Evolutionary conservation across 768 basidiomycete species (phyloP).

Genomic region (Termitomyces sp.): DNA sequence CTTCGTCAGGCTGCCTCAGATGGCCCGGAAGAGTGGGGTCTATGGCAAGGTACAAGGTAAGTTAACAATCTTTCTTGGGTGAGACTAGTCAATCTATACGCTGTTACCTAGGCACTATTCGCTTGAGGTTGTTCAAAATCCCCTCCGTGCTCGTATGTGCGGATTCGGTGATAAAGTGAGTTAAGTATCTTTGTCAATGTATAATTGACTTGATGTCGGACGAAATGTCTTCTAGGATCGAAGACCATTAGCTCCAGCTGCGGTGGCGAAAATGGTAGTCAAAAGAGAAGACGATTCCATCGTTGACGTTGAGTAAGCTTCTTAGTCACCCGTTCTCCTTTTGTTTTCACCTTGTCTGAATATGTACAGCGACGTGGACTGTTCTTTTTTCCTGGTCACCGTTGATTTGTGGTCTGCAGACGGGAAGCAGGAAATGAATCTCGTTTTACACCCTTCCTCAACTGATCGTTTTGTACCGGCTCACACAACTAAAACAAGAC

Average conservation of each 20-base stretch:
- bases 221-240: conserved; percentile 59
- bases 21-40: conserved; percentile 60
- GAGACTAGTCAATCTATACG: conserved; percentile 9
- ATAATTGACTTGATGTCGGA: too few species aligned
- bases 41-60: conserved; percentile 61
- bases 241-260: conserved; percentile 86
- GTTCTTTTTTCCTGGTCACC: conserved; percentile 83
- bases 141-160: conserved; percentile 89
- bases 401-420: conserved; percentile 92
- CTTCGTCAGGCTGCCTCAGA: conserved; percentile 28
- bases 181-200: conserved; percentile 11
- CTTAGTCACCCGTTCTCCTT: not conserved
- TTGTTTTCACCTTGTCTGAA: not conserved
- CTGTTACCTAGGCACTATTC: conserved; percentile 59
- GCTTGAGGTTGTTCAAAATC: conserved; percentile 83
- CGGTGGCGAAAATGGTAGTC: conserved; percentile 80
- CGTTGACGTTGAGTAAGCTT: conserved; percentile 71
- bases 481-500: conserved; percentile 33
- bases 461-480: conserved; percentile 66
- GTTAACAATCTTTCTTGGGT: conserved; percentile 15
- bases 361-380: conserved; percentile 66
- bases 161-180: conserved; percentile 93
- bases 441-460: conserved; percentile 83
- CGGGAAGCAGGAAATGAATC: conserved; percentile 78
- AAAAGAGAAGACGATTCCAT: conserved; percentile 58